Evolutionary conservation across 805 yeast species (phyloP), one percentile per base, ranked within the genome.

Genomic region (Wickerhamiella spandovensis): DNA sequence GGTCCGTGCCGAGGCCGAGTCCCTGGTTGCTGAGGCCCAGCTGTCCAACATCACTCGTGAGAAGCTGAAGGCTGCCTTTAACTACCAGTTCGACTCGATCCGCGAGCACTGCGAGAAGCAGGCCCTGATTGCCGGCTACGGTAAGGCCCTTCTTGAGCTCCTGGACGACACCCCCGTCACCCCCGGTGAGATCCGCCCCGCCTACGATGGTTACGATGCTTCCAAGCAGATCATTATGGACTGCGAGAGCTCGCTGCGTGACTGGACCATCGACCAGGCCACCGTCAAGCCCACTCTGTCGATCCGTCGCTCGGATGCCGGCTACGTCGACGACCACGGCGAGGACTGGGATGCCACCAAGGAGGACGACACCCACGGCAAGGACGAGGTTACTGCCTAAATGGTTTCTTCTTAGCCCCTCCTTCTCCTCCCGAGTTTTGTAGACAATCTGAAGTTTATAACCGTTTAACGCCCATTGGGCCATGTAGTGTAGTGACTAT

Each of bases 1-100:
- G 67, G 97, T 92, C 59, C 82, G 98, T 72, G 97, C 97, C 48
- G 98, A 90, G 76, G 97, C 97, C 58, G 97, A 92, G 74, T 87
- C 96, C 48, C 80, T 90, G 62, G 98, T 90, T 63, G 98, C 98
- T 53, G 98, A 90, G 76, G 97, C 97, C 53, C 98, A 90, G 76
- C 80, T 90, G 67, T 86, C 96, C 56, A 90, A 90, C 75, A 90
- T 92, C 72, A 90, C 97, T 62, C 85, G 98, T 72, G 97, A 89
- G 74, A 89, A 89, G 76, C 77, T 90, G 67, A 92, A 92, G 82
- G 92, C 95, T 58, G 94, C 97, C 50, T 92, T 85, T 78, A 81
- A 84, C 75, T 89, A 90, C 73, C 96, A 90, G 72, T 90, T 90
- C 62, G 97, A 92, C 68, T 85, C 97, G 52, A 74, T 84, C 58